phyloP scores from a whole-genome alignment of 768 basidiomycete genomes.

The Coprinellus aureogranulatus region DNA sequence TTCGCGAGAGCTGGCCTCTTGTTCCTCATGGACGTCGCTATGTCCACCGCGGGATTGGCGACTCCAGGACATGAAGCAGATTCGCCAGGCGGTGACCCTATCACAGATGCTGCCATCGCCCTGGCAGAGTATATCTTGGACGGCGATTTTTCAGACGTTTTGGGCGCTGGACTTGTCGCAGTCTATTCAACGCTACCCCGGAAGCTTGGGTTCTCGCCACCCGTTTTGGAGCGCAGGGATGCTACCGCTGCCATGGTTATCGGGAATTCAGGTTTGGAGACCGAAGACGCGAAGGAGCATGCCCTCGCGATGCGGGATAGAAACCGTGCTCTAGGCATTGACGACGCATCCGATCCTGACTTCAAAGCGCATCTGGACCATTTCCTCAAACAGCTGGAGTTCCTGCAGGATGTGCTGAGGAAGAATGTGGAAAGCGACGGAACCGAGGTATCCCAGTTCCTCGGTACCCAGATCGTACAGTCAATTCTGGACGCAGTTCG shows the following conservation, averaged over 20 bases:
- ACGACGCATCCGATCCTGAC: slow-evolving; percentile 70
- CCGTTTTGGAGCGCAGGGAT: slow-evolving; percentile 34
- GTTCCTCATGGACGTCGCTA: slow-evolving; percentile 95
- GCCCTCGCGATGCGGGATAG: slow-evolving; percentile 48
- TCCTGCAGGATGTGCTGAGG: slow-evolving; percentile 83
- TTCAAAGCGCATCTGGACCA: slow-evolving; percentile 82
- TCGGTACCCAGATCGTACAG: slow-evolving; percentile 79
- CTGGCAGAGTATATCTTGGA: slow-evolving; percentile 92
- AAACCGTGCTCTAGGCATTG: slow-evolving; percentile 62
- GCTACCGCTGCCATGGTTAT: slow-evolving; percentile 63
- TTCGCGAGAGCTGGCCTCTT: slow-evolving; percentile 88
- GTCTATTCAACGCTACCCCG: slow-evolving; percentile 89
- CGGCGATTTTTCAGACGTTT: slow-evolving; percentile 97
- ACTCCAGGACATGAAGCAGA: slow-evolving; percentile 36
- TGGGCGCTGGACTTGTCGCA: slow-evolving; percentile 89
- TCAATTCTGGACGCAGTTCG: slow-evolving; percentile 82
- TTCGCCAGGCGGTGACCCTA: slow-evolving; percentile 57
- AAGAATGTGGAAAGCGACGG: slow-evolving; percentile 54
- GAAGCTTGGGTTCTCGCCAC: slow-evolving; percentile 71
- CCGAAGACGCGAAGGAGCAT: slow-evolving; percentile 55
- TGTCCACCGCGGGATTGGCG: slow-evolving; percentile 59
- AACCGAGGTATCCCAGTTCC: slow-evolving; percentile 58
- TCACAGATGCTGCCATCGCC: slow-evolving; percentile 81
- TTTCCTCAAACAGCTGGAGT: slow-evolving; percentile 87
- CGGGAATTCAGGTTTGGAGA: slow-evolving; percentile 57